Evolutionary conservation across 805 yeast genomes (phyloP).

Genomic region (Wickerhamiella nectarea): DNA sequence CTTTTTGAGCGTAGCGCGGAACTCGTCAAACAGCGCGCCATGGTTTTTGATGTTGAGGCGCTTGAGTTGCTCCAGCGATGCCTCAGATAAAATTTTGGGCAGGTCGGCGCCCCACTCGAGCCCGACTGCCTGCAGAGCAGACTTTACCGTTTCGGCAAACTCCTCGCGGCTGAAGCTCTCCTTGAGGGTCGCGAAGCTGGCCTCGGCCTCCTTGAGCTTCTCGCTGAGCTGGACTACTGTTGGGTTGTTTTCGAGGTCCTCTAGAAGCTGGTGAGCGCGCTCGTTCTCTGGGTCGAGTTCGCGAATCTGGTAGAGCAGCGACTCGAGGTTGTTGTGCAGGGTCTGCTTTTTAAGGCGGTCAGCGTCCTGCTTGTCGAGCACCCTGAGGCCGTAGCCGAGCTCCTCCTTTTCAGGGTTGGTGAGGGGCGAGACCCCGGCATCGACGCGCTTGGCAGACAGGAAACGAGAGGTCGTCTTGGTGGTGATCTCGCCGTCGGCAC

Average conservation of each 20-base stretch:
- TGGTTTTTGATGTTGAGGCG: background rate
- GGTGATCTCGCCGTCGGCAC: constrained; percentile 8
- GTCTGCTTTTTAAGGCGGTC: constrained; percentile 43
- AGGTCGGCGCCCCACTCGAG: background rate
- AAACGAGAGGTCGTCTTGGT: constrained; percentile 11
- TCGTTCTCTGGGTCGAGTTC: constrained; percentile 21
- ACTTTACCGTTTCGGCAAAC: constrained; percentile 3
- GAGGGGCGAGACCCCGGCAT: constrained; percentile 35
- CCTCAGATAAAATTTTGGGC: background rate
- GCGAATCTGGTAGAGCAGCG: constrained; percentile 56
- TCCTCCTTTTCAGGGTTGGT: constrained; percentile 35
- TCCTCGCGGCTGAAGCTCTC: constrained; percentile 4
- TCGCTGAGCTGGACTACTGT: constrained; percentile 14
- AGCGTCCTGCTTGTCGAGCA: constrained; percentile 41
- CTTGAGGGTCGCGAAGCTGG: constrained; percentile 2
- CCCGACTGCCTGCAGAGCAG: background rate
- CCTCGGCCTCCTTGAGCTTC: constrained; percentile 13
- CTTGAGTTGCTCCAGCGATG: constrained; percentile 5
- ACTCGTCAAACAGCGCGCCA: constrained; percentile 2
- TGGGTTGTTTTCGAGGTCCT: constrained; percentile 16
- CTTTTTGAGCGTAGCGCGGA: background rate
- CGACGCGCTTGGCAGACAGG: constrained; percentile 23
- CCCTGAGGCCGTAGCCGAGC: constrained; percentile 36
- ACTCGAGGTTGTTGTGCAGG: constrained; percentile 56
- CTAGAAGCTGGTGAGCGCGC: constrained; percentile 11